Evolutionary conservation across 169 alveolate species (phyloP).

Genomic region (Hammondia hammondi): DNA sequence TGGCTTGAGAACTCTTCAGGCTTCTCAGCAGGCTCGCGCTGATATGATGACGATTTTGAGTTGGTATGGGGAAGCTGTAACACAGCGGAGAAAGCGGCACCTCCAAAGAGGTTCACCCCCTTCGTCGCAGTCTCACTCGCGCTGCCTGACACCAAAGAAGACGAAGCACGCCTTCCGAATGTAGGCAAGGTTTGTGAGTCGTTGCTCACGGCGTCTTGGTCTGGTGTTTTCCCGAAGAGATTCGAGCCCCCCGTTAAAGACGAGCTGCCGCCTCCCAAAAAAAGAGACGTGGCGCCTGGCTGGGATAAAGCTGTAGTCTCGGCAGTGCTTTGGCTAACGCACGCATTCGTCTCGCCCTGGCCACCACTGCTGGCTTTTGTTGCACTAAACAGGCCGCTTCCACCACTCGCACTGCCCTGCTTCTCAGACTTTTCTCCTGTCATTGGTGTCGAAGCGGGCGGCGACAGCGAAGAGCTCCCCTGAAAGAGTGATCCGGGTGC

Average conservation of each 20-base stretch:
- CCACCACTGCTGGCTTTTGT: background rate
- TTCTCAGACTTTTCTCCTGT: background rate
- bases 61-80: background rate
- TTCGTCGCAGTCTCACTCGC: background rate
- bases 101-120: background rate
- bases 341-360: background rate
- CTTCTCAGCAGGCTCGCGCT: background rate
- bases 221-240: background rate
- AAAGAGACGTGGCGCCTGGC: background rate
- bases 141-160: background rate
- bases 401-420: background rate
- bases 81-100: background rate
- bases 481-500: background rate
- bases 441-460: background rate
- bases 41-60: background rate
- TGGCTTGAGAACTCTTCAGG: background rate
- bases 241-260: background rate
- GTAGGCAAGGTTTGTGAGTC: background rate
- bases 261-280: background rate
- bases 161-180: background rate
- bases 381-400: background rate
- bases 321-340: background rate
- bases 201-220: background rate
- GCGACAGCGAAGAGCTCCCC: background rate
- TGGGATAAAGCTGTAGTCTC: background rate